A percentile compares a stretch with the other conserved stretches of the same genome.
These are phyloP conservation scores for Calonectria hongkongensis DNA, from an alignment of 2,329 filamentous ascomycete species.

Conservation along the genomic window DNA sequence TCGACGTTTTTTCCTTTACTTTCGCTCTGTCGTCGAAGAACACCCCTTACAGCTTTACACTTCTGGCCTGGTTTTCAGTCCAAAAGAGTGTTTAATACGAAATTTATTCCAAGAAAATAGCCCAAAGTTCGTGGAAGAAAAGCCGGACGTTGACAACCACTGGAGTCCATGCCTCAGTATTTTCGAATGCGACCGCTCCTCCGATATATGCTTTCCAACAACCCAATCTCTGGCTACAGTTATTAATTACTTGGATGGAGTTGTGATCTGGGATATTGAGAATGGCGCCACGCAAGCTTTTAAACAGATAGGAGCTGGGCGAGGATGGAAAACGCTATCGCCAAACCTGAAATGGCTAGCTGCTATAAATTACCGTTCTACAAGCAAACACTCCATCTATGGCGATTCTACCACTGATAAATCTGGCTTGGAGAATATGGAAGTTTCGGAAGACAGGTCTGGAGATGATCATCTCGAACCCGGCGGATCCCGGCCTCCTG, in stretches of 20 bases:
- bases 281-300: neutral
- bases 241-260: fast-evolving
- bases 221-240: neutral
- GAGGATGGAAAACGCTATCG: neutral
- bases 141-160: neutral
- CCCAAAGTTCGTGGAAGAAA: neutral
- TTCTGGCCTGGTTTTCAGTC: neutral
- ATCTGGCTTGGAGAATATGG: too few relatives aligned
- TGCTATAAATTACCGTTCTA: neutral
- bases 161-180: neutral
- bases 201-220: neutral
- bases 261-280: neutral
- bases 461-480: too few relatives aligned
- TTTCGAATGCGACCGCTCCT: neutral
- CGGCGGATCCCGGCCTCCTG: too few relatives aligned
- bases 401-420: too few relatives aligned
- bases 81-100: neutral
- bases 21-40: neutral
- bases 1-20: neutral
- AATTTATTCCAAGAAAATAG: neutral
- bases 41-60: neutral
- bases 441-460: too few relatives aligned
- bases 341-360: neutral
- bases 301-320: neutral
- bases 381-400: neutral